These are phyloP conservation scores for Rhodamnia argentea DNA, from an alignment of 345 rosid genomes.

Conservation along the genomic window DNA sequence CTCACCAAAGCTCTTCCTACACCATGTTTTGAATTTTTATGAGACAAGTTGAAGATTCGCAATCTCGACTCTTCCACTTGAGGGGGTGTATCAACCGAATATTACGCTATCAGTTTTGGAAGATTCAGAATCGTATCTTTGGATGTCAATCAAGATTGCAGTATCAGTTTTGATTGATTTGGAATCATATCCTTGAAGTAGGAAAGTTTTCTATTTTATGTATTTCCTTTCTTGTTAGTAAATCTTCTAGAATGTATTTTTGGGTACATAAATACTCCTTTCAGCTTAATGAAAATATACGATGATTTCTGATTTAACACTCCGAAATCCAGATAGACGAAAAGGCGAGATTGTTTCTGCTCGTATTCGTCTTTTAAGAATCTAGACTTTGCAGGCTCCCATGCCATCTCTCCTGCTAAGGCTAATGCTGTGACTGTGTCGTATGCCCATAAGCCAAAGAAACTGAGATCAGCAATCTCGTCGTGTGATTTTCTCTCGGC, in stretches of 20 bases:
- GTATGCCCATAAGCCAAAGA: conserved; percentile 5
- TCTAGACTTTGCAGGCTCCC: neutral
- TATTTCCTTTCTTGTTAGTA: neutral
- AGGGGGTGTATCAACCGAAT: neutral
- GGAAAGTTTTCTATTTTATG: neutral
- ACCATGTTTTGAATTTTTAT: neutral
- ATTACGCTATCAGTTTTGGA: no score
- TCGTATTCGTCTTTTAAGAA: neutral
- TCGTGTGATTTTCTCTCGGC: neutral
- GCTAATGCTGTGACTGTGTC: conserved; percentile 5
- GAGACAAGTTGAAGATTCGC: neutral
- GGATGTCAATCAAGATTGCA: no score
- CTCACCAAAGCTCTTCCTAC: neutral
- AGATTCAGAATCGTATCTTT: no score
- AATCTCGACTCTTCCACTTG: neutral
- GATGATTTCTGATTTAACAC: no score
- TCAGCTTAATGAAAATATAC: no score
- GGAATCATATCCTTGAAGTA: no score
- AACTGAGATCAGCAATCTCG: neutral
- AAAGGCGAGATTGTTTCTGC: neutral
- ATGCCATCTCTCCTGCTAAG: neutral
- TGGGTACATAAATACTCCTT: no score
- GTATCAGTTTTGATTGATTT: no score
- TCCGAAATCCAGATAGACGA: conserved; percentile 3
- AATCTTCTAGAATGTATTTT: no score